A percentile compares a stretch with the other conserved stretches of the same genome.
Conservation (phyloP, 208 protist genomes). For the Endotrypanum monterogeii region DNA sequence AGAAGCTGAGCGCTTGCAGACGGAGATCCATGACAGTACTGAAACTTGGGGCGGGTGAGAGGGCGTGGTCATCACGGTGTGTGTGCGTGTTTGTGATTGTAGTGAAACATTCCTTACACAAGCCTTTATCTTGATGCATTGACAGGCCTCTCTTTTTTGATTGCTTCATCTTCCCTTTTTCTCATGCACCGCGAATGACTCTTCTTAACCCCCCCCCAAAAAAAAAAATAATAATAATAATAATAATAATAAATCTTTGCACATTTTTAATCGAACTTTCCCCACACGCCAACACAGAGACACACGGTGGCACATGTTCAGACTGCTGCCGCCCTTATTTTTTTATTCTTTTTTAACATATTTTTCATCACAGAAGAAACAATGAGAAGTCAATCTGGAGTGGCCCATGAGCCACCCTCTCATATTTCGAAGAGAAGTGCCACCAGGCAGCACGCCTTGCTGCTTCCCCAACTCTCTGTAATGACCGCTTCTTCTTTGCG, state of each 20-base stretch:
- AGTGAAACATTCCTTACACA: neutral
- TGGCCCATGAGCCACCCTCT: neutral
- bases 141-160: no score
- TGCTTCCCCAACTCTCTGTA: constrained; percentile 3
- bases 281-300: neutral
- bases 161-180: no score
- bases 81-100: neutral
- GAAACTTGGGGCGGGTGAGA: neutral
- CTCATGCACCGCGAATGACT: no score
- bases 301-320: neutral
- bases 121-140: no score
- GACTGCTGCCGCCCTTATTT: neutral
- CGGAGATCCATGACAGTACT: neutral
- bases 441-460: neutral
- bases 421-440: neutral
- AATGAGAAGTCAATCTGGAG: neutral
- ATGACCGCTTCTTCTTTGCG: constrained; percentile 9
- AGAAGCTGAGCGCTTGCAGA: neutral
- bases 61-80: neutral
- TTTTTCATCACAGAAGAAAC: neutral
- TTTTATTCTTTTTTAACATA: neutral
- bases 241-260: no score
- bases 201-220: no score
- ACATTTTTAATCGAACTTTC: no score
- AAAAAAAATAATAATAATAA: no score